Conservation (phyloP, 768 basidiomycete genomes). For the Neoboletus magnificus region DNA sequence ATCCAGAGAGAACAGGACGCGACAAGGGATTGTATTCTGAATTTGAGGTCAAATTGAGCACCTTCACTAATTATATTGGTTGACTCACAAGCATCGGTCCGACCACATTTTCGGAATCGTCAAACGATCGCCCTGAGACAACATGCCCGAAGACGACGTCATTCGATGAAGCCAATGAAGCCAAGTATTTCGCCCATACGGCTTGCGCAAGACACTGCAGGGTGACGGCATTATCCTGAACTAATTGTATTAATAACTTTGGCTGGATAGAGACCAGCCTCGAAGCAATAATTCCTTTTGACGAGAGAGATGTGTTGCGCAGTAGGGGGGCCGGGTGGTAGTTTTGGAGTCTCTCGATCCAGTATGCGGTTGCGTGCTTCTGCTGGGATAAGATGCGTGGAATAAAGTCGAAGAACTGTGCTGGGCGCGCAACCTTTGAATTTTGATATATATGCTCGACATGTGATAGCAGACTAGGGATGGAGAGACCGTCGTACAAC, state of each 20-base stretch:
- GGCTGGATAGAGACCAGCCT: slow-evolving; percentile 11
- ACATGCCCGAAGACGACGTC: slow-evolving; percentile 48
- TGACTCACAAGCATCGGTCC: slow-evolving; percentile 46
- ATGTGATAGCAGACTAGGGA: slow-evolving; percentile 34
- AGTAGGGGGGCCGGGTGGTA: slow-evolving; percentile 21
- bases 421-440: background rate
- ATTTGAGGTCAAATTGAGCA: background rate
- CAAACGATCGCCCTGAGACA: slow-evolving; percentile 42
- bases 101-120: slow-evolving; percentile 41
- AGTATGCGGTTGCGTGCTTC: slow-evolving; percentile 36
- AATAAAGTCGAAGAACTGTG: slow-evolving; percentile 39
- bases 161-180: slow-evolving; percentile 13
- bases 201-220: slow-evolving; percentile 38
- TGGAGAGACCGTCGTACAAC: slow-evolving; percentile 45
- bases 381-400: slow-evolving; percentile 39
- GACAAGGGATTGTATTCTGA: slow-evolving; percentile 47
- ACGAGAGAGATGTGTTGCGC: slow-evolving; percentile 9
- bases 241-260: slow-evolving; percentile 11
- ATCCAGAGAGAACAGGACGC: slow-evolving; percentile 30
- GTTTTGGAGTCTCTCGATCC: slow-evolving; percentile 29
- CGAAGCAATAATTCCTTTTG: slow-evolving; percentile 10
- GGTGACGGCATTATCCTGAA: slow-evolving; percentile 27
- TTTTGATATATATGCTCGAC: slow-evolving; percentile 34
- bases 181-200: slow-evolving; percentile 28
- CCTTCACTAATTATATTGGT: background rate